A percentile compares a stretch with the other conserved stretches of the same genome.
Conservation (phyloP, 495 filamentous ascomycete species). For the Lasiosphaeris hirsuta region DNA sequence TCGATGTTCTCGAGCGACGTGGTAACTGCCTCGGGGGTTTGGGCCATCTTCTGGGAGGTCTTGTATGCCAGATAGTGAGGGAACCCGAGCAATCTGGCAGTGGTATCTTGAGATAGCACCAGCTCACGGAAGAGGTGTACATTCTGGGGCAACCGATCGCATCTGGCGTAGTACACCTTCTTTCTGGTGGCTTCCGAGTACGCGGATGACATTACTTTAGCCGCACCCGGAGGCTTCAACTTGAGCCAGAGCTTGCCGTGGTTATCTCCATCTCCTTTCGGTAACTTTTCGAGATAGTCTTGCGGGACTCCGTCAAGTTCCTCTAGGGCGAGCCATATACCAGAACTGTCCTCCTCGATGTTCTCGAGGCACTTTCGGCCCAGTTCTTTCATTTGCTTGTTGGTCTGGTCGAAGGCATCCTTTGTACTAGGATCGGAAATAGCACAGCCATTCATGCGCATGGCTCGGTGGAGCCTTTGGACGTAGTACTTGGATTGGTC, state of each 20-base stretch:
- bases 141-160: slow-evolving; percentile 1
- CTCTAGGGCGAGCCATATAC: background rate
- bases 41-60: background rate
- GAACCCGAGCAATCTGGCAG: background rate
- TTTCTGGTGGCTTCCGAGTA: background rate
- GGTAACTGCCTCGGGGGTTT: background rate
- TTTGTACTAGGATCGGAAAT: background rate
- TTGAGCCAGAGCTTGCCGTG: background rate
- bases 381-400: background rate
- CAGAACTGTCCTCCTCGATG: background rate
- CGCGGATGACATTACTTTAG: background rate
- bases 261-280: background rate
- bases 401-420: background rate
- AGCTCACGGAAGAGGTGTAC: slow-evolving; percentile 1
- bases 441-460: slow-evolving; percentile 2
- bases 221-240: background rate
- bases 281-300: background rate
- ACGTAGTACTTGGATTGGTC: slow-evolving; percentile 6
- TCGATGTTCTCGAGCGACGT: background rate
- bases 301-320: background rate
- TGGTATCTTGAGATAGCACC: background rate
- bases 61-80: background rate
- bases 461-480: background rate
- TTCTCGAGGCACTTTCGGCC: background rate
- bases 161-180: background rate